Evolutionary conservation across 192 early-diverging fungal species (phyloP), one percentile per base, ranked within the genome.

Genomic region (Gonapodya prolifera): DNA sequence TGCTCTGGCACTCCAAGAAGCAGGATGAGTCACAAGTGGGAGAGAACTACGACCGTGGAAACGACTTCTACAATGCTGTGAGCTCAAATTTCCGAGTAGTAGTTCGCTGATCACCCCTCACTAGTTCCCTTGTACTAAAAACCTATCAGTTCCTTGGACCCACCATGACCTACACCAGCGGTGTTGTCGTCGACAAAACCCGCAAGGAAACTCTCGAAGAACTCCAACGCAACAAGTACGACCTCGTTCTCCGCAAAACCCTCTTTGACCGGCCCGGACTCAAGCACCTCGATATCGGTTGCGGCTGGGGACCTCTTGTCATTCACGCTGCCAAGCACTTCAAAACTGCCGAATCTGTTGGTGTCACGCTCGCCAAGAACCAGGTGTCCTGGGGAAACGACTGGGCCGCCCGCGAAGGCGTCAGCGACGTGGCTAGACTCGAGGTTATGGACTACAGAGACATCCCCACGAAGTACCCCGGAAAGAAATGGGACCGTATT

Each of bases 391-490:
- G 92, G 83, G 94, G 94, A 80, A 94, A 91, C 80, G 87, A 85
- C 79, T 92, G 94, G 75, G 93, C 95, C 75, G 86, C 86, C 69
- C 90, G 91, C 35, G 91, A 89, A 82, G 94, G 93, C 76, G 94
- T 97, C 76, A 88, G 82, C 36, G 86, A 91, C 77, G 85, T 87
- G 75, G 96, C 94, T 69, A 83, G 88, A 69, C 88, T 99, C 77
- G 81, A 92, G 79, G 94, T 93, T 89, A 94, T 93, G 91, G 97
- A 99, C 84, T 99, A 99, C 91, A 94, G 97, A 86, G 97, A 99
- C 82, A 97, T 97, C 78, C 94, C 97, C 35, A n/a, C n/a, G n/a
- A n/a, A n/a, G n/a, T n/a, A n/a, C n/a, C 80, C 79, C 17, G 84
- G 86, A 79, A 86, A 93, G 78, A 96, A 95, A 82, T 99, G 89